Conservation (phyloP, 176 grass and related monocot species). For the Oryza nivara region DNA sequence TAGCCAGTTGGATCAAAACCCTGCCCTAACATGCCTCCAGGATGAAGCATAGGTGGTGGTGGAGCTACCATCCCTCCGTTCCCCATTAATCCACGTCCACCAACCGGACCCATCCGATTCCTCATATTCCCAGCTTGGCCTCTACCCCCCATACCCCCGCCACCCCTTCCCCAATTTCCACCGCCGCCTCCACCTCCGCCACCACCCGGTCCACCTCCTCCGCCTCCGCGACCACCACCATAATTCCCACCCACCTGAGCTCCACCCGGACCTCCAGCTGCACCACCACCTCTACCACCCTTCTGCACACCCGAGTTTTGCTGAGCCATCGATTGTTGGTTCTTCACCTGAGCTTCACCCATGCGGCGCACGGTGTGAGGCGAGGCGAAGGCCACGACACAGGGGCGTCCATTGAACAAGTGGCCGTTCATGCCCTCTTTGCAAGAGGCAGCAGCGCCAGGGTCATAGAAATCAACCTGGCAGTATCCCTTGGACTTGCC, state of each 20-base stretch:
- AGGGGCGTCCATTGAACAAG: constrained; percentile 68
- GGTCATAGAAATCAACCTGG: constrained; percentile 75
- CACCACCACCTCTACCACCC: constrained; percentile 48
- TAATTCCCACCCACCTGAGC: constrained; percentile 49
- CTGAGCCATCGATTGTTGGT: constrained; percentile 45
- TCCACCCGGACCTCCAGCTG: constrained; percentile 28
- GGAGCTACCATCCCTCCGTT: constrained; percentile 64
- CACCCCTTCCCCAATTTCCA: constrained; percentile 56
- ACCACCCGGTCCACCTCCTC: constrained; percentile 27
- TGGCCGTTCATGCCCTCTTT: constrained; percentile 79
- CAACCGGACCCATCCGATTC: constrained; percentile 59
- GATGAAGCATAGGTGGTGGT: constrained; percentile 65
- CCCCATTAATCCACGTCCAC: constrained; percentile 63
- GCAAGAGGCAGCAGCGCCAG: constrained; percentile 47
- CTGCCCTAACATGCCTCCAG: constrained; percentile 66
- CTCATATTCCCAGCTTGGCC: constrained; percentile 54
- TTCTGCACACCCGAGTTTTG: constrained; percentile 54
- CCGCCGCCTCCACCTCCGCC: constrained; percentile 45
- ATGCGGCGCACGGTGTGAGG: constrained; percentile 67
- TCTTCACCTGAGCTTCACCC: constrained; percentile 79
- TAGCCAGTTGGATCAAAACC: constrained; percentile 85
- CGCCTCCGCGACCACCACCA: constrained; percentile 45
- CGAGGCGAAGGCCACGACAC: constrained; percentile 66
- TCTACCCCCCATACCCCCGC: constrained; percentile 63
- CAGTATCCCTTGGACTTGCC: constrained; percentile 85